phyloP scores from a whole-genome alignment of 148 eudicot species.

The Nepenthes gracilis region DNA sequence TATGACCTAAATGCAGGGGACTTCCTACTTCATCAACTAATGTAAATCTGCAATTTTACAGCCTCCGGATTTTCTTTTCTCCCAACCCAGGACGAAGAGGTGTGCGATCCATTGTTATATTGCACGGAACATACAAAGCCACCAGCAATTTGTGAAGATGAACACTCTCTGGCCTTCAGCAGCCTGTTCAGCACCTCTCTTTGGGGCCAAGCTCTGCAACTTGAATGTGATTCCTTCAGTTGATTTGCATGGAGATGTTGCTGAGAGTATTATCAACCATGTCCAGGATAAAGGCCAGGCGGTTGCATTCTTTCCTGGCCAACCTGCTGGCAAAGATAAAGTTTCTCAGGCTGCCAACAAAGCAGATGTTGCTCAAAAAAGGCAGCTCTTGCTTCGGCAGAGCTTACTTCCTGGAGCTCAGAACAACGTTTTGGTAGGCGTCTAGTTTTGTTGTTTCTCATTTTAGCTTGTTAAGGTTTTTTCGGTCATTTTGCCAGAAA shows the following conservation, averaged over 20 bases:
- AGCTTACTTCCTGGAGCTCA: conserved; percentile 64
- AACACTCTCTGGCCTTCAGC: conserved; percentile 62
- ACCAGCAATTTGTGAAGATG: conserved; percentile 79
- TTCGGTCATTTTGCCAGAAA: background rate
- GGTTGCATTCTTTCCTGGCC: conserved; percentile 43
- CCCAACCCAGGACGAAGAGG: conserved; percentile 74
- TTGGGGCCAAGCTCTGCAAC: conserved; percentile 65
- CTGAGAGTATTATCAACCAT: conserved; percentile 26
- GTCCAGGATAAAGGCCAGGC: conserved; percentile 60
- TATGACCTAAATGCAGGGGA: background rate
- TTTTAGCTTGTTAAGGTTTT: background rate
- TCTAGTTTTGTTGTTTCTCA: background rate
- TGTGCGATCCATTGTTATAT: conserved; percentile 83
- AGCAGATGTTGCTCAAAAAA: conserved; percentile 53
- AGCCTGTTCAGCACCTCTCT: conserved; percentile 44
- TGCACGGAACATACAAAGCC: conserved; percentile 54
- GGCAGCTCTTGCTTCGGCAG: conserved; percentile 68
- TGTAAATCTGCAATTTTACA: conserved; percentile 14
- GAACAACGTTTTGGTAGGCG: conserved; percentile 51
- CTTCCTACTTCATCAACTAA: background rate
- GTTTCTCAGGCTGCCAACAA: conserved; percentile 28
- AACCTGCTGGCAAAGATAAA: conserved; percentile 50
- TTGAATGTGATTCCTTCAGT: conserved; percentile 38
- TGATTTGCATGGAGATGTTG: conserved; percentile 38
- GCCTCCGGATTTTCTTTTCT: conserved; percentile 38